These are phyloP conservation scores for Phialophora verrucosa DNA, from an alignment of 2,329 filamentous ascomycete genomes.

Conservation along the genomic window DNA sequence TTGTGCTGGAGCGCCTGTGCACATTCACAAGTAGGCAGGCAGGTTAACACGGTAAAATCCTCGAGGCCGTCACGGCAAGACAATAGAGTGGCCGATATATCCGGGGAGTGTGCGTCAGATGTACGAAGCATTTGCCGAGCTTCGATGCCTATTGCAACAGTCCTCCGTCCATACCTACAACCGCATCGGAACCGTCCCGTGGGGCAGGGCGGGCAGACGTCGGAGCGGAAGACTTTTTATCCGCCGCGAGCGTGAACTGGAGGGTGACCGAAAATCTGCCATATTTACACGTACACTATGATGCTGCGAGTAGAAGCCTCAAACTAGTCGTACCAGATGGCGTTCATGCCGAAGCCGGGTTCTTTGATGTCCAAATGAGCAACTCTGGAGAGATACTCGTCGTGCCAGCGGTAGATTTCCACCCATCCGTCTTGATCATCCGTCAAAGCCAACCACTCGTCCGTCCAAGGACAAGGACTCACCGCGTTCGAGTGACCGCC, in stretches of 20 bases:
- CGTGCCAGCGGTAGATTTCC: conserved; percentile 85
- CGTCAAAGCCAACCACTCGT: conserved; percentile 88
- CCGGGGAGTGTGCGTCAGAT: background rate
- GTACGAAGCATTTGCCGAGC: background rate
- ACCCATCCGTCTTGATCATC: conserved; percentile 87
- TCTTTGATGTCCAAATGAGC: conserved; percentile 78
- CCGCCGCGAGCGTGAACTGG: too few relatives aligned
- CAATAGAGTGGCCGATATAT: background rate
- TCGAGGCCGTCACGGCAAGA: background rate
- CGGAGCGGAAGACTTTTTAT: background rate
- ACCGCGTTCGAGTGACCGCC: conserved; percentile 89
- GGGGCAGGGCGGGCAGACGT: background rate
- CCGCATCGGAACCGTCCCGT: background rate
- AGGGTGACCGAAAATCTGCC: background rate
- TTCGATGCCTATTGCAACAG: background rate
- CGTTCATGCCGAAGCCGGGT: conserved; percentile 94
- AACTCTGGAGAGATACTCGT: conserved; percentile 78
- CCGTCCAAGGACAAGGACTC: conserved; percentile 79
- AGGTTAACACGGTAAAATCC: background rate
- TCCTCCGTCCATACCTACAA: background rate
- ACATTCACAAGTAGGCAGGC: background rate
- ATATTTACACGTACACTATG: background rate
- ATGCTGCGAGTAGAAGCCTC: background rate
- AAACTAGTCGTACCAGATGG: conserved; percentile 83
- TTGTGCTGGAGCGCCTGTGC: background rate